Evolutionary conservation across 2,329 filamentous ascomycete genomes (phyloP).

Genomic region (Nannizziopsis barbatae): DNA sequence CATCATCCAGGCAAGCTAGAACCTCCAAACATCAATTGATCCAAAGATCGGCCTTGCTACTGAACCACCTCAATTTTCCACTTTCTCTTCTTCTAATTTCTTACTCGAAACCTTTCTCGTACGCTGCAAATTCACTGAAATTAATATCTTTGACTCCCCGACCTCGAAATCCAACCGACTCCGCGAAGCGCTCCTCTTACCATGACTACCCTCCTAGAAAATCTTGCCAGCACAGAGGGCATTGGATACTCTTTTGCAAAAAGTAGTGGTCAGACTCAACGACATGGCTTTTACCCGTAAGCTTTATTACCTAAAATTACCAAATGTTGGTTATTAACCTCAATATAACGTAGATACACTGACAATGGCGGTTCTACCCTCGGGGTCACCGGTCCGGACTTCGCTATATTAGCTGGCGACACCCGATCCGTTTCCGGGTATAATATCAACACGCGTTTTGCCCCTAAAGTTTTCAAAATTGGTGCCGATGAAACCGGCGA

Average conservation of each 20-base stretch:
- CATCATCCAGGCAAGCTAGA: too few species aligned
- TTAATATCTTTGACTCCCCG: too few species aligned
- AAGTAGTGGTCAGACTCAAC: slow-evolving; percentile 38
- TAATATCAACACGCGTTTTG: slow-evolving; percentile 96
- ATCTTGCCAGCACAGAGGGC: slow-evolving; percentile 40
- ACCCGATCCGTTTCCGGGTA: slow-evolving; percentile 92
- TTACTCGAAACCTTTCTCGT: too few species aligned
- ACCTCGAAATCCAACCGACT: too few species aligned
- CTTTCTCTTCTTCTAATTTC: too few species aligned
- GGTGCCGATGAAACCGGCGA: slow-evolving; percentile 78
- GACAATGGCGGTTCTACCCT: slow-evolving; percentile 96
- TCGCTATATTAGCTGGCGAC: slow-evolving; percentile 93
- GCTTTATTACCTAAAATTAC: slow-evolving; percentile 22
- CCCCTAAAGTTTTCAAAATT: slow-evolving; percentile 94
- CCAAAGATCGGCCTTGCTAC: too few species aligned
- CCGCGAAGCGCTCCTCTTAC: slow-evolving; percentile 15
- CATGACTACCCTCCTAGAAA: slow-evolving; percentile 47
- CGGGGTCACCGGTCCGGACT: slow-evolving; percentile 85
- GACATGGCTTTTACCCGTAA: slow-evolving; percentile 91
- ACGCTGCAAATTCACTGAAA: too few species aligned
- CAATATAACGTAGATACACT: slow-evolving; percentile 52
- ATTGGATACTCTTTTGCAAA: slow-evolving; percentile 52
- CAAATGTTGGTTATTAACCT: too few species aligned
- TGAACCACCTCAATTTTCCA: too few species aligned
- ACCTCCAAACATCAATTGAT: too few species aligned